Conservation (phyloP, 768 basidiomycete genomes). For the Obba rivulosa region DNA sequence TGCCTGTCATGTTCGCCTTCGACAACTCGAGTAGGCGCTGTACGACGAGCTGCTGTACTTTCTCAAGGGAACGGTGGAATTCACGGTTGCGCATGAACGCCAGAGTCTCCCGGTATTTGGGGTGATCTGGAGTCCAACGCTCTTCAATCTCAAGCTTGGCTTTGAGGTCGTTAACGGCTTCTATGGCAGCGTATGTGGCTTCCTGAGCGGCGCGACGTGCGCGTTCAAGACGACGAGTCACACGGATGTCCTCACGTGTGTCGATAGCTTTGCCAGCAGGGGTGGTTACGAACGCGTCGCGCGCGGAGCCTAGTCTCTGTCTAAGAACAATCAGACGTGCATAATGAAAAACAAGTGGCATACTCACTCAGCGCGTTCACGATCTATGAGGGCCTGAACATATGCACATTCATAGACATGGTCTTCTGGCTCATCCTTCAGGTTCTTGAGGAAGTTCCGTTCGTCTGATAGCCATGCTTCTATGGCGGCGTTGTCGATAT, state of each 20-base stretch:
- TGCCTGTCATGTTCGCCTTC: conserved; percentile 4
- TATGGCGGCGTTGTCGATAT: background rate
- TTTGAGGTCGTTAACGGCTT: background rate
- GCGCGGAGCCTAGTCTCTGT: background rate
- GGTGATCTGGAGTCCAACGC: background rate
- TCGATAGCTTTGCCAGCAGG: background rate
- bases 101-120: background rate
- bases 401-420: conserved; percentile 1
- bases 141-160: background rate
- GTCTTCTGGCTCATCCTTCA: conserved; percentile 1
- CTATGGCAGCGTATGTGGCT: background rate
- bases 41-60: background rate
- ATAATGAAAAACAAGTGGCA: background rate
- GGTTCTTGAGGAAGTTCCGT: background rate
- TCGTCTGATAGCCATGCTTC: conserved; percentile 1
- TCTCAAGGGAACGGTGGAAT: background rate
- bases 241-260: background rate
- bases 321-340: background rate
- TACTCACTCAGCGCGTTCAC: background rate
- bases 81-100: background rate
- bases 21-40: conserved; percentile 1
- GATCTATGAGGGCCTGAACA: conserved; percentile 1
- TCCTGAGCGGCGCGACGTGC: background rate
- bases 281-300: background rate
- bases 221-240: background rate